Base-by-base conservation (phyloP, 208 protist species). In the Wallacemonas sp. region DNA sequence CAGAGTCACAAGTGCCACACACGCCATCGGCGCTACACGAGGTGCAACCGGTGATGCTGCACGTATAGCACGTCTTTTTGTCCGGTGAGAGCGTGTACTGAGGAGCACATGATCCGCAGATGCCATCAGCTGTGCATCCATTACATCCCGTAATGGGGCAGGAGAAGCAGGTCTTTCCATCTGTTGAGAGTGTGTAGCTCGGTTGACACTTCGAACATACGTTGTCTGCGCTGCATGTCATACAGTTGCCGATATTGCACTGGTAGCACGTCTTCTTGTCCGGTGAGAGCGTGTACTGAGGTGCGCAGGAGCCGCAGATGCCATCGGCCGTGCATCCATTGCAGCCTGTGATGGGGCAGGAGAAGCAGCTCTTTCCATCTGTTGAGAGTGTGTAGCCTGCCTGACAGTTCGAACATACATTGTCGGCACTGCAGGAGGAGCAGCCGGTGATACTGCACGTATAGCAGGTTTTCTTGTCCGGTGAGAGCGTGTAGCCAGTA, bases 371-470 rank as follows among this genome's bases (percentile, higher is more conserved):
- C 5, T 18, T 18, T 18, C 5, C 16, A 5, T 5, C 20, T 5
- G 45, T 8, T 25, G 45, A 50, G 10, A 5, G n/a, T 18, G 45
- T 50, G 45, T 50, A 50, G 20, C 45, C 45, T 5, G 18, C n/a
- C 5, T 18, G 45, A 23, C 45, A 50, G 20, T 18, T 18, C 4
- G 10, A 22, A 18, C 45, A 50, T 18, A 22, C 10, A 18, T 50
- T 50, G 45, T 5, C 20, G 11, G 16, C 7, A 25, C 10, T 23
- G 45, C 45, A 50, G 16, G 45, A 16, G 45, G 5, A 22, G 45
- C 45, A 50, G 45, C n/a, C n/a, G 16, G n/a, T n/a, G n/a, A n/a
- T n/a, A n/a, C n/a, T 50, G 10, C 45, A 50, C 45, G 45, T 50
- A 7, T 7, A 5, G 26, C 49, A 57, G 28, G 25, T 22, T 8